These are phyloP conservation scores for Phaffia australis DNA, from an alignment of 768 basidiomycete genomes.

Conservation along the genomic window DNA sequence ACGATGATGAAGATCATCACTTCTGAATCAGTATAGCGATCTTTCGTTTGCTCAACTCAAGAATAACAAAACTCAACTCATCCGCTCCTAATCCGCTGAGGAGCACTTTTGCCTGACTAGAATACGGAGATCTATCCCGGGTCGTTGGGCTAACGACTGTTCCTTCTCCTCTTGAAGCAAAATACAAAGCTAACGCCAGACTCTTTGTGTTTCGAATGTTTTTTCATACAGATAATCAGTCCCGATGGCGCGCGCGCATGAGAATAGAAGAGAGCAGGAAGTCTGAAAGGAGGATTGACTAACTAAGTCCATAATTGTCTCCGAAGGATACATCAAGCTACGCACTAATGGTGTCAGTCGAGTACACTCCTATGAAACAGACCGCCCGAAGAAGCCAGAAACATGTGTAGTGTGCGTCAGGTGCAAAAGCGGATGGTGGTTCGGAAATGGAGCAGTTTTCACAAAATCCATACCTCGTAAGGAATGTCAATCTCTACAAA, in stretches of 20 bases:
- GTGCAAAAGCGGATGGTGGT: neutral
- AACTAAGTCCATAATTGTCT: constrained; percentile 56
- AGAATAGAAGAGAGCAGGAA: too few relatives aligned
- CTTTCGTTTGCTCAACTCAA: too few relatives aligned
- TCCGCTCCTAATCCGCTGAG: constrained; percentile 90
- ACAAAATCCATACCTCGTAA: constrained; percentile 49
- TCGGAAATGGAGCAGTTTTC: too few relatives aligned
- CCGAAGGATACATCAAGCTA: constrained; percentile 40
- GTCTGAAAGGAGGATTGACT: constrained; percentile 30
- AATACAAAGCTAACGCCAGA: constrained; percentile 80
- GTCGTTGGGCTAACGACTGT: constrained; percentile 39
- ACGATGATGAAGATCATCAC: neutral
- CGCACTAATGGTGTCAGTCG: constrained; percentile 54
- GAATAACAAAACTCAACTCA: constrained; percentile 43
- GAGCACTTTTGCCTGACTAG: constrained; percentile 65
- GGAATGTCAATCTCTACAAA: constrained; percentile 68
- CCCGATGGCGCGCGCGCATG: neutral
- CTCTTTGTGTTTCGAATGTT: constrained; percentile 47
- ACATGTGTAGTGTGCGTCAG: neutral
- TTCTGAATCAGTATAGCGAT: too few relatives aligned
- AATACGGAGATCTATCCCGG: constrained; percentile 47
- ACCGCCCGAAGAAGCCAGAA: neutral
- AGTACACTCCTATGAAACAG: constrained; percentile 52
- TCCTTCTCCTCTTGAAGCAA: constrained; percentile 75
- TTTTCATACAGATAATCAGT: neutral